Conservation (phyloP, 305 asterid genomes). For the Ajuga reptans region DNA sequence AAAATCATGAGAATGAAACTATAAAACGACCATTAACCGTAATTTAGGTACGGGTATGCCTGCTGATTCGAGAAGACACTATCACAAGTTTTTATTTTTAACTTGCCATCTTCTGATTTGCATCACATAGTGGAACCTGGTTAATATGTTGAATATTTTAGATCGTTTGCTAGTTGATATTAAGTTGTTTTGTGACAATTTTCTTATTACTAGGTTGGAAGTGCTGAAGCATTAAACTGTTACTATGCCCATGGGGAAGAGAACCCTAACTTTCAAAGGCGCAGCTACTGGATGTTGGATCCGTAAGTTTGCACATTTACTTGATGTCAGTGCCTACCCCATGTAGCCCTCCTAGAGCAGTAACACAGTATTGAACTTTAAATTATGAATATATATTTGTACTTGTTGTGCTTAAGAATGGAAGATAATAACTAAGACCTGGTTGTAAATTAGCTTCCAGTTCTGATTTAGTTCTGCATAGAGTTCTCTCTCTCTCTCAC, state of each 20-base stretch:
- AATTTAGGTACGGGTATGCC: background rate
- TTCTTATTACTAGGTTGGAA: constrained; percentile 68
- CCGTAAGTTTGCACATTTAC: constrained; percentile 54
- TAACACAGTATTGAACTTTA: background rate
- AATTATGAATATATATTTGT: background rate
- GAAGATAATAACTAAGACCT: background rate
- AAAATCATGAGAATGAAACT: background rate
- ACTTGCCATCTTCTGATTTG: constrained; percentile 5
- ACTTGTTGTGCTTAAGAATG: background rate
- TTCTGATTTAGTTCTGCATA: constrained; percentile 3
- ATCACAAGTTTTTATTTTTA: background rate
- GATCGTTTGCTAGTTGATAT: constrained; percentile 10
- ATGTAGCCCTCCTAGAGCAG: constrained; percentile 6
- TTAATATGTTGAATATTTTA: constrained; percentile 7
- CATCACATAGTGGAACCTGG: background rate
- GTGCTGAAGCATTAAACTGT: constrained; percentile 81
- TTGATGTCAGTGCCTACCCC: constrained; percentile 1
- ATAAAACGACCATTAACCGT: background rate
- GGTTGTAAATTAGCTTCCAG: constrained; percentile 8
- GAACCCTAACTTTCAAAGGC: constrained; percentile 79
- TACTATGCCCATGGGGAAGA: constrained; percentile 93
- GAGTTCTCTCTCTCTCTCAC: background rate
- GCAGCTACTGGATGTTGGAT: constrained; percentile 95
- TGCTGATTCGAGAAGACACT: constrained; percentile 12
- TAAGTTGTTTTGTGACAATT: constrained; percentile 23